Evolutionary conservation across 805 yeast species (phyloP).

Genomic region (Kazachstania viticola): DNA sequence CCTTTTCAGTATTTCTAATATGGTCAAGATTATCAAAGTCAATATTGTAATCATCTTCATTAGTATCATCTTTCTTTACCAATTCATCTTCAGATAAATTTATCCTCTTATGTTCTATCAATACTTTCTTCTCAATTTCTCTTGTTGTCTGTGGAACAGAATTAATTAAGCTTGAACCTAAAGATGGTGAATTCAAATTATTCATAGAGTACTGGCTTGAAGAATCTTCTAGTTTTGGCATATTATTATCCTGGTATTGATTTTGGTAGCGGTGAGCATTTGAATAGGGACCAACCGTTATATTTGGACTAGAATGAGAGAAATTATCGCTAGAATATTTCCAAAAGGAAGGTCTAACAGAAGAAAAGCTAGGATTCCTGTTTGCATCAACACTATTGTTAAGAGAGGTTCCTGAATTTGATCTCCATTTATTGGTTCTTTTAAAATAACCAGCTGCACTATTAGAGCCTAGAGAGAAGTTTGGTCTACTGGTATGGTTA

Average conservation of each 20-base stretch:
- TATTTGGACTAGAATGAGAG: slow-evolving; percentile 1
- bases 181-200: slow-evolving; percentile 6
- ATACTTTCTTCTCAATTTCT: slow-evolving; percentile 10
- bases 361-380: not conserved
- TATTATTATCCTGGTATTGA: not conserved
- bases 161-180: slow-evolving; percentile 22
- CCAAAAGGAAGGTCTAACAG: slow-evolving; percentile 8
- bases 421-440: slow-evolving; percentile 17
- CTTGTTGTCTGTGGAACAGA: slow-evolving; percentile 21
- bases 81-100: not conserved
- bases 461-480: no score
- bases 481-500: slow-evolving; percentile 1
- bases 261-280: not conserved
- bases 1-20: no score
- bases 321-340: slow-evolving; percentile 1
- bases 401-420: not conserved
- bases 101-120: slow-evolving; percentile 8
- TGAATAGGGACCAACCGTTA: not conserved
- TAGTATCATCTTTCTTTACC: not conserved
- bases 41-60: not conserved
- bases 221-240: not conserved
- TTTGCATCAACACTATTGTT: not conserved
- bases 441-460: slow-evolving; percentile 9
- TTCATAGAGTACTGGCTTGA: not conserved
- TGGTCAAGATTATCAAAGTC: no score